These are phyloP conservation scores for Magnaporthiopsis incrustans DNA, from an alignment of 2,329 filamentous ascomycete species.

Conservation along the genomic window DNA sequence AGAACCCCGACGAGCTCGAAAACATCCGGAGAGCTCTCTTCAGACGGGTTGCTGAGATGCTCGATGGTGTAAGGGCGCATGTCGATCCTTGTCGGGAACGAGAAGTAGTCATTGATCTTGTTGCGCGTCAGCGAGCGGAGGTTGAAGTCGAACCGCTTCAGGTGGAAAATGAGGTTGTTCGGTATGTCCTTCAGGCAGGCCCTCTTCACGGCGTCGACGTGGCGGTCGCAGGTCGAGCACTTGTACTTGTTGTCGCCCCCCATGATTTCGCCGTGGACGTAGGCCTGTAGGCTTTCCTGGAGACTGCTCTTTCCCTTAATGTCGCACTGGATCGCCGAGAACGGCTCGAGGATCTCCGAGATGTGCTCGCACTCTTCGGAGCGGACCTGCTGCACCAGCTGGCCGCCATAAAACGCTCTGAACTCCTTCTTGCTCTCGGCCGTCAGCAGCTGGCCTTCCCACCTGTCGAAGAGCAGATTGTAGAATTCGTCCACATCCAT, in stretches of 20 bases:
- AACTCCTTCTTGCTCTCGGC: conserved; percentile 63
- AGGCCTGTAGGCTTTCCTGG: conserved; percentile 84
- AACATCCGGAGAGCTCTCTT: conserved; percentile 55
- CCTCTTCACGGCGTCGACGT: conserved; percentile 89
- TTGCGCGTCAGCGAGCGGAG: conserved; percentile 67
- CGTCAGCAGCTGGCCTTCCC: conserved; percentile 71
- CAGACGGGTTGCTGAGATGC: conserved; percentile 58
- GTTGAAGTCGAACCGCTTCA: conserved; percentile 84
- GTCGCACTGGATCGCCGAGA: conserved; percentile 91
- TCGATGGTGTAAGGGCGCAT: conserved; percentile 89
- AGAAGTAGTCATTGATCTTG: conserved; percentile 94
- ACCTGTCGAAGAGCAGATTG: conserved; percentile 83
- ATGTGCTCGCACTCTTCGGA: conserved; percentile 92
- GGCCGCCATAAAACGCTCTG: conserved; percentile 80
- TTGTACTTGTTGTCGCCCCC: conserved; percentile 99
- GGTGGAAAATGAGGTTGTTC: conserved; percentile 88
- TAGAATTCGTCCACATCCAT: conserved; percentile 99
- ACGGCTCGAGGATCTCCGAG: conserved; percentile 81
- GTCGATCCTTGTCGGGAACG: conserved; percentile 76
- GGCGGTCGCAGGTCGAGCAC: conserved; percentile 78
- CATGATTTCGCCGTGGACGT: conserved; percentile 93
- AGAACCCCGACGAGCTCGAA: conserved; percentile 95
- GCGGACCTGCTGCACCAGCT: conserved; percentile 89
- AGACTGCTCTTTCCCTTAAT: conserved; percentile 85
- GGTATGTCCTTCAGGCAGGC: conserved; percentile 89